These are phyloP conservation scores for Draba incana DNA, from an alignment of 345 rosid genomes.

Conservation along the genomic window DNA sequence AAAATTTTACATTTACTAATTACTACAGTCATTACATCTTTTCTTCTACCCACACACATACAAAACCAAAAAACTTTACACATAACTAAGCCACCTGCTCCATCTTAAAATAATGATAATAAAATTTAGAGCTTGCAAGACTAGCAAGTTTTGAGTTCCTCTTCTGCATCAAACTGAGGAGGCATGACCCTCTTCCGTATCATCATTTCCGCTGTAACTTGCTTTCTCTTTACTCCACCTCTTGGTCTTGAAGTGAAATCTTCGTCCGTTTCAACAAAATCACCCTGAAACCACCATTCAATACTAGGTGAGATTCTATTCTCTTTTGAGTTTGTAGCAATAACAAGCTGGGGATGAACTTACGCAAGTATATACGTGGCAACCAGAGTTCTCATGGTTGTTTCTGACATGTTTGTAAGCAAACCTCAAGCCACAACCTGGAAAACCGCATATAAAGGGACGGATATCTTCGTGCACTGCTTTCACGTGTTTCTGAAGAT, in stretches of 20 bases:
- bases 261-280: slow-evolving; percentile 69
- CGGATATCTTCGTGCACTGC: slow-evolving; percentile 66
- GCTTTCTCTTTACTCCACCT: slow-evolving; percentile 78
- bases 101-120: neutral
- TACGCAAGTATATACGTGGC: slow-evolving; percentile 62
- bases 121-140: neutral
- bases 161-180: slow-evolving; percentile 39
- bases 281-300: slow-evolving; percentile 56
- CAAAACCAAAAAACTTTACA: slow-evolving; percentile 13
- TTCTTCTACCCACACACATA: neutral
- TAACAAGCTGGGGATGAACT: slow-evolving; percentile 37
- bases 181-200: slow-evolving; percentile 65
- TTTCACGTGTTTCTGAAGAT: slow-evolving; percentile 64
- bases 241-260: slow-evolving; percentile 68
- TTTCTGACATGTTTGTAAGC: slow-evolving; percentile 82
- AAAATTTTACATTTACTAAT: neutral
- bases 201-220: slow-evolving; percentile 58
- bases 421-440: slow-evolving; percentile 71
- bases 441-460: slow-evolving; percentile 60
- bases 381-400: slow-evolving; percentile 65
- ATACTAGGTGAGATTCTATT: neutral
- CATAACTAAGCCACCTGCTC: neutral
- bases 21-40: neutral
- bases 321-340: neutral
- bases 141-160: slow-evolving; percentile 24